Base-by-base conservation (phyloP, 2,329 filamentous ascomycete species). In the Diaporthe sp. region DNA sequence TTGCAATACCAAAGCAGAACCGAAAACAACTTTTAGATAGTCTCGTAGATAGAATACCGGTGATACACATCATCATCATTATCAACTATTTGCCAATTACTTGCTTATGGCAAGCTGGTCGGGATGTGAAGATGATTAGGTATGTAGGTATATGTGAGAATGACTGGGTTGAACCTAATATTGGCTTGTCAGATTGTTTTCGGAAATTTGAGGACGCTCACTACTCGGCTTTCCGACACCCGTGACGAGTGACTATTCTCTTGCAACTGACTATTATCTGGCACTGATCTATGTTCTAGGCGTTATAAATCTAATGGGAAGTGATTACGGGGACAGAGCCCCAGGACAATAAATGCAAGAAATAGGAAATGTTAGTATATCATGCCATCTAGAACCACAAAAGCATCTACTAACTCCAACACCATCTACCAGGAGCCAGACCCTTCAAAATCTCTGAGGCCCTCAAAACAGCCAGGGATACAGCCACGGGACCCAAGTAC, bases 31-130 rank as follows among this genome's bases (percentile, higher is more conserved):
- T 22, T 68, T 75, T 76, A 76, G 75, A 76, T 76, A 76, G 75
- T 67, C 49, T 55, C 72, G 72, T 76, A 76, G 75, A 75, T 76
- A 76, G 75, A 76, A 76, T 76, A 76, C 72, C 75, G 75, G 60
- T 76, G 75, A 76, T 76, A 61, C 75, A 75, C 75, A 76, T 76
- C 75, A 76, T 75, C 72, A 68, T 55, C 65, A 55, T 42, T 17
- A 55, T n/a, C 42, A 65, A 34, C 13, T 31, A 44, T n/a, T 25
- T 55, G 49, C 75, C 49, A 51, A 65, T 65, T 53, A 39, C 22
- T 75, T 49, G 44, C 53, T 44, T 31, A 42, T 13, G 17, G 42
- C 34, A 22, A 72, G 47, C 25, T 34, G 15, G 39, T 39, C 20
- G 28, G 25, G 31, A 12, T 49, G n/a, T 37, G 17, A 25, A 58